Evolutionary conservation across 2,329 filamentous ascomycete species (phyloP).

Genomic region (Cytospora piceae): DNA sequence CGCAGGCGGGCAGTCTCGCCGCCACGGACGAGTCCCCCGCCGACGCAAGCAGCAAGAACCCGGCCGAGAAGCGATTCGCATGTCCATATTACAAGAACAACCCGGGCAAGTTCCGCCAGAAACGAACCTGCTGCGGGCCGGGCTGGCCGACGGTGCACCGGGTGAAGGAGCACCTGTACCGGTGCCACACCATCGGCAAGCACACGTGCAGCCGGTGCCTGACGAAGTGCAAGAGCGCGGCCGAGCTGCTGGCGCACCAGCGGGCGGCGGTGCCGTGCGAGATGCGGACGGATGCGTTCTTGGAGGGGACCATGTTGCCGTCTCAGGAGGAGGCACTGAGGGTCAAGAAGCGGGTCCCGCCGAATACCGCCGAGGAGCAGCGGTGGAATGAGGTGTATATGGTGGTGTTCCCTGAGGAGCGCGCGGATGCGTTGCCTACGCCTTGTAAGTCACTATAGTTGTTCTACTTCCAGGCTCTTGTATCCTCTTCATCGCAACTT

Average conservation of each 20-base stretch:
- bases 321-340: constrained; percentile 27
- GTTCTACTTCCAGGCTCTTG: background rate
- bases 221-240: constrained; percentile 28
- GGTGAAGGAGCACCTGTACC: constrained; percentile 31
- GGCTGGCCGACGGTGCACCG: constrained; percentile 31
- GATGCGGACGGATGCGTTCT: constrained; percentile 28
- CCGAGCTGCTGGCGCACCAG: constrained; percentile 29
- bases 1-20: constrained; percentile 18
- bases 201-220: constrained; percentile 31
- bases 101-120: constrained; percentile 28
- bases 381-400: constrained; percentile 30
- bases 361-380: constrained; percentile 30
- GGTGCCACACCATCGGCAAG: constrained; percentile 31
- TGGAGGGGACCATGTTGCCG: constrained; percentile 30
- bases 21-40: constrained; percentile 20
- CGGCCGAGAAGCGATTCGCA: constrained; percentile 28
- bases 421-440: constrained; percentile 20
- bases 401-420: constrained; percentile 25
- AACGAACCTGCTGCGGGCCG: constrained; percentile 31
- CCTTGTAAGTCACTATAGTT: constrained; percentile 23
- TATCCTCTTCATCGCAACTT: background rate
- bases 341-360: constrained; percentile 30
- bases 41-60: constrained; percentile 9
- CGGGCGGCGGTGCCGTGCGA: constrained; percentile 28
- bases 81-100: constrained; percentile 32